These are phyloP conservation scores for Haberlea rhodopensis DNA, from an alignment of 257 asterid genomes.

Conservation along the genomic window DNA sequence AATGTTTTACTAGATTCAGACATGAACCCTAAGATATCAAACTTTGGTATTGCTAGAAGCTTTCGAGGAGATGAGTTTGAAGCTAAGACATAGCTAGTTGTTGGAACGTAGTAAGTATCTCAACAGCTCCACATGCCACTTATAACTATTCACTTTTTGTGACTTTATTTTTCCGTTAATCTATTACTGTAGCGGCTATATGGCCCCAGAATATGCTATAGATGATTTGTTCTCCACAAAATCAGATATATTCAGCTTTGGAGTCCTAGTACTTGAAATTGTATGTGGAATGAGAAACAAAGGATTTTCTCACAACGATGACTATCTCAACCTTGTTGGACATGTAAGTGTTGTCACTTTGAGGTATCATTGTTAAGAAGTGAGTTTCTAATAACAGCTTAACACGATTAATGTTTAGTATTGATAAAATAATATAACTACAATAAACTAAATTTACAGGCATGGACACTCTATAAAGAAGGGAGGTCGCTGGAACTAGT, in stretches of 20 bases:
- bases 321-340: slow-evolving; percentile 34
- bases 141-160: not conserved
- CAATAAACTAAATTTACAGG: slow-evolving; percentile 22
- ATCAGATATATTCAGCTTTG: slow-evolving; percentile 40
- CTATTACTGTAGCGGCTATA: slow-evolving; percentile 31
- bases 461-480: slow-evolving; percentile 43
- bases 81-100: slow-evolving; percentile 28
- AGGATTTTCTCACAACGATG: slow-evolving; percentile 16
- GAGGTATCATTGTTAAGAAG: no score
- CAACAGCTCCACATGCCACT: not conserved
- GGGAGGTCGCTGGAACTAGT: slow-evolving; percentile 33
- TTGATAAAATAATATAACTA: no score
- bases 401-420: no score
- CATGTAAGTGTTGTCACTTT: slow-evolving; percentile 22
- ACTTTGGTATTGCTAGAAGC: slow-evolving; percentile 36
- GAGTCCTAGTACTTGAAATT: slow-evolving; percentile 34
- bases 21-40: slow-evolving; percentile 36
- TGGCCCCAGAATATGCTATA: slow-evolving; percentile 36
- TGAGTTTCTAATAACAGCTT: no score
- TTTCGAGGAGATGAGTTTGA: slow-evolving; percentile 27
- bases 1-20: slow-evolving; percentile 36
- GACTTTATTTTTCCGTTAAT: not conserved
- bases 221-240: slow-evolving; percentile 32
- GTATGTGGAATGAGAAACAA: slow-evolving; percentile 36
- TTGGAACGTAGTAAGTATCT: slow-evolving; percentile 34